Base-by-base conservation (phyloP, 345 rosid genomes). In the Lepidium aucheri region DNA sequence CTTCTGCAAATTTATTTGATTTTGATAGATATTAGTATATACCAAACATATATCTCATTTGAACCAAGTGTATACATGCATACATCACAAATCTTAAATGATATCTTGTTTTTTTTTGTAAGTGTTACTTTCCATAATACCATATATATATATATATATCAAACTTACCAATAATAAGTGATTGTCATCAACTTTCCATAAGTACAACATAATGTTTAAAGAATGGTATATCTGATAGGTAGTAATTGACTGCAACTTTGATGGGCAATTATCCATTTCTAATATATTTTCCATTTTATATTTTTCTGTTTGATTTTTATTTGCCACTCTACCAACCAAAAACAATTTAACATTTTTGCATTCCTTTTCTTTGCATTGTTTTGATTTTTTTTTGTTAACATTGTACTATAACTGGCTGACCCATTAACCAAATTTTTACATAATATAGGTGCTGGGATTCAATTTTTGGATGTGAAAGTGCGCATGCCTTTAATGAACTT, bases 311-410 rank as follows among this genome's bases (percentile, higher is more conserved):
- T 63, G 9, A 47, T 47, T 64, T 65, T 64, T 65, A 57, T 65
- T 24, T 34, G 61, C 40, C 54, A 57, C 32, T 55, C 64, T 40
- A 56, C 65, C 65, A 64, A 64, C 60, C 45, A 20, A 64, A 70
- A 54, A 36, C 64, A 64, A 45, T 32, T 63, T 17, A 55, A 55
- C 38, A 56, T 15, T 54, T 54, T 34, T 70, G 7, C 64, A 38
- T 43, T 39, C 43, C 62, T 32, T 69, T n/a, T 50, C 36, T 32
- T 60, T 41, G 53, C 7, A 17, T 2, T 53, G 3, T 9, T n/a
- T n/a, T n/a, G n/a, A n/a, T n/a, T n/a, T n/a, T n/a, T n/a, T n/a
- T n/a, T n/a, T n/a, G n/a, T n/a, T n/a, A n/a, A n/a, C n/a, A n/a
- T n/a, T n/a, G n/a, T n/a, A n/a, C n/a, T n/a, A n/a, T n/a, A n/a